Evolutionary conservation across 208 protist species (phyloP).

Genomic region (Leishmania major): DNA sequence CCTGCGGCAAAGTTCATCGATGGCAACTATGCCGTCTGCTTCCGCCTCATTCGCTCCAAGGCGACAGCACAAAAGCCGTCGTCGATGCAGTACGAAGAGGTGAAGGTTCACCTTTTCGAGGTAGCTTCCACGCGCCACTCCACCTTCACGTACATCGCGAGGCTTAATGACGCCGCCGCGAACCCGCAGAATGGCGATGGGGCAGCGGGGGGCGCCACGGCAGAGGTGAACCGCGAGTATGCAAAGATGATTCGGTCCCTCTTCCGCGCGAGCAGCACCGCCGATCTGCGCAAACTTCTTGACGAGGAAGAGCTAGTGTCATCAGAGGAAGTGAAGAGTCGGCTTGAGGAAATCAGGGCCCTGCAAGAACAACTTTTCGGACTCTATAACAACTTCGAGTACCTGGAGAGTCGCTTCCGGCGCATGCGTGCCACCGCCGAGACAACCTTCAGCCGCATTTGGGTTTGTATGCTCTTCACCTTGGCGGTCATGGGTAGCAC

Average conservation of each 20-base stretch:
- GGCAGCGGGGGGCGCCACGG: not conserved
- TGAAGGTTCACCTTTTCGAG: slow-evolving; percentile 33
- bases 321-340: slow-evolving; percentile 20
- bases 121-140: slow-evolving; percentile 30
- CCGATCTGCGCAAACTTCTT: slow-evolving; percentile 25
- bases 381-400: slow-evolving; percentile 21
- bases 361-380: slow-evolving; percentile 27
- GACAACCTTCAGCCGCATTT: slow-evolving; percentile 62
- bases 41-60: slow-evolving; percentile 31
- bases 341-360: slow-evolving; percentile 24
- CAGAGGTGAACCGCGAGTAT: slow-evolving; percentile 26
- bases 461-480: slow-evolving; percentile 31
- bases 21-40: slow-evolving; percentile 55
- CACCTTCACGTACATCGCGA: slow-evolving; percentile 25
- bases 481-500: slow-evolving; percentile 18
- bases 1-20: slow-evolving; percentile 8
- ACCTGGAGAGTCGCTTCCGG: slow-evolving; percentile 25
- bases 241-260: slow-evolving; percentile 27
- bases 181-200: not conserved
- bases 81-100: slow-evolving; percentile 22
- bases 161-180: slow-evolving; percentile 4
- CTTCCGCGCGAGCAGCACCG: slow-evolving; percentile 21
- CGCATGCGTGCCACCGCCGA: slow-evolving; percentile 53
- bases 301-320: slow-evolving; percentile 27
- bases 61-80: not conserved